Percentiles rank a stretch among this genome's conserved stretches.
Conservation (phyloP, 140 eudicot genomes). For the Oenanthe javanica region DNA sequence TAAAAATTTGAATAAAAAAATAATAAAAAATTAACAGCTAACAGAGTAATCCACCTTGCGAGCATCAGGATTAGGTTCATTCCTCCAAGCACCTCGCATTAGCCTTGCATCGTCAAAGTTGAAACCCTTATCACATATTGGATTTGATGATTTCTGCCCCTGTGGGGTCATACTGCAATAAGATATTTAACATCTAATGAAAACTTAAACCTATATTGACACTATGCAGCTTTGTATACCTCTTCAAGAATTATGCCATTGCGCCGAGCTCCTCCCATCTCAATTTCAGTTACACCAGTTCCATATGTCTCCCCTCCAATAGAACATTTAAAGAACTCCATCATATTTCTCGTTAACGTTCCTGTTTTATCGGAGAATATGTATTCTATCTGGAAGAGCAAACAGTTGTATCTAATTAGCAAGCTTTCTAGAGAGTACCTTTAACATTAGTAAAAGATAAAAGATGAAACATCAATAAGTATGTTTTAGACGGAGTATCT, state of each 20-base stretch:
- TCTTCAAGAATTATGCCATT: conserved; percentile 48
- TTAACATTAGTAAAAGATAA: neutral
- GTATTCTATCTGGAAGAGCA: conserved; percentile 65
- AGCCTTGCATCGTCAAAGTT: conserved; percentile 87
- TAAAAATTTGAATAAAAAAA: no score
- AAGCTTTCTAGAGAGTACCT: neutral
- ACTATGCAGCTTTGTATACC: conserved; percentile 28
- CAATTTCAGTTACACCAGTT: conserved; percentile 84
- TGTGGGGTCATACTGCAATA: conserved; percentile 23
- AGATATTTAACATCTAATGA: conserved; percentile 7
- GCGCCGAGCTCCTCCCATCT: conserved; percentile 67
- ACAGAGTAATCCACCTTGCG: conserved; percentile 54
- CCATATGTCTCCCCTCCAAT: conserved; percentile 94
- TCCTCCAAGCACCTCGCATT: conserved; percentile 98
- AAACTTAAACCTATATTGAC: conserved; percentile 5
- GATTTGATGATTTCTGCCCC: conserved; percentile 45
- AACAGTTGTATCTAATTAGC: conserved; percentile 1
- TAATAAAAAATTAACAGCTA: neutral
- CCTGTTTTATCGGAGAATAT: conserved; percentile 96
- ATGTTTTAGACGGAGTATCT: neutral
- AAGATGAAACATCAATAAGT: neutral
- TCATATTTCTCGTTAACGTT: conserved; percentile 79
- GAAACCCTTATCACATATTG: conserved; percentile 70
- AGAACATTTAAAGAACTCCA: conserved; percentile 99
- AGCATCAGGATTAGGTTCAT: conserved; percentile 74